Conservation (phyloP, 352 stramenopile species). For the Globisporangium solare region DNA sequence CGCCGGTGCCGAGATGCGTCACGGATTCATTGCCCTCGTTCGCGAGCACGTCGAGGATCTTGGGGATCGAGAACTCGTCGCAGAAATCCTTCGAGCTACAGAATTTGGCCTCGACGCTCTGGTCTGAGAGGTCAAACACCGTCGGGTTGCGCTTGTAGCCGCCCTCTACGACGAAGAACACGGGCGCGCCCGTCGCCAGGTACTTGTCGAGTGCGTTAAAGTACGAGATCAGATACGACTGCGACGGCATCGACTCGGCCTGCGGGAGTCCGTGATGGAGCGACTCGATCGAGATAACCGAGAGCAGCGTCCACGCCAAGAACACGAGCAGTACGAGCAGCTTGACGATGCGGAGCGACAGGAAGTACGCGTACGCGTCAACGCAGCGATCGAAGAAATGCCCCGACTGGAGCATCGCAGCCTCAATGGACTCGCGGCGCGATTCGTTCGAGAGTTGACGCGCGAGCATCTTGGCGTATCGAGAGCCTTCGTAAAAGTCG, state of each 20-base stretch:
- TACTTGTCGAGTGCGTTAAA: slow-evolving; percentile 46
- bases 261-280: slow-evolving; percentile 52
- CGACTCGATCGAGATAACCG: slow-evolving; percentile 44
- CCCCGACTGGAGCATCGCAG: not conserved
- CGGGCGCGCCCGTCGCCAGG: slow-evolving; percentile 33
- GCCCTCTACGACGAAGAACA: slow-evolving; percentile 74
- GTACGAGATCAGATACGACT: slow-evolving; percentile 58
- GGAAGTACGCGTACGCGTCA: slow-evolving; percentile 32
- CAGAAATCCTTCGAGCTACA: slow-evolving; percentile 64
- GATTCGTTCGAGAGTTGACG: slow-evolving; percentile 13
- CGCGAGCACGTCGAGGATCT: slow-evolving; percentile 44
- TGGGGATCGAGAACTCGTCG: slow-evolving; percentile 46
- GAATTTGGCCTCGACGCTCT: slow-evolving; percentile 33
- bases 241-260: slow-evolving; percentile 43
- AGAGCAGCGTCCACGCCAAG: slow-evolving; percentile 33
- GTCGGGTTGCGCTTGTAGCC: slow-evolving; percentile 48
- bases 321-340: slow-evolving; percentile 54
- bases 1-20: slow-evolving; percentile 41
- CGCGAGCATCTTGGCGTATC: not conserved
- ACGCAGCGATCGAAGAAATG: slow-evolving; percentile 41
- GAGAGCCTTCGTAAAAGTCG: not conserved
- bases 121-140: slow-evolving; percentile 30
- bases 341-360: slow-evolving; percentile 46
- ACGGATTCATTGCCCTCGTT: slow-evolving; percentile 27
- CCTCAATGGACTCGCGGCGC: slow-evolving; percentile 16